Conservation (phyloP, 1,284 basidiomycete genomes). For the Amylostereum chailletii region DNA sequence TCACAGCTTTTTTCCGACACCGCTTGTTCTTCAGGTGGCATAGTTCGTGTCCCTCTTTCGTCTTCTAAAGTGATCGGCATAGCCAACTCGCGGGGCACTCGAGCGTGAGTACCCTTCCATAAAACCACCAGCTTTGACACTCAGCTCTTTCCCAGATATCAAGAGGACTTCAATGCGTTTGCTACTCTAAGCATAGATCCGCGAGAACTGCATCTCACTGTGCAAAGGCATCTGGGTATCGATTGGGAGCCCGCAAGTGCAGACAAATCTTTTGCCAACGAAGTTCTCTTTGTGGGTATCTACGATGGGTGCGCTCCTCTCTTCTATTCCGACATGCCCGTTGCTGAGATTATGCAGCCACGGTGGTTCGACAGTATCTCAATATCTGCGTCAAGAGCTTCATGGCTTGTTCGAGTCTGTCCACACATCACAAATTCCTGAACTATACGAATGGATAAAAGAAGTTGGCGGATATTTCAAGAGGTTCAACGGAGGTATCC, state of each 20-base stretch:
- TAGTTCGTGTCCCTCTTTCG: slow-evolving; percentile 30
- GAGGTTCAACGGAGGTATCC: slow-evolving; percentile 73
- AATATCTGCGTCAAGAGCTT: slow-evolving; percentile 65
- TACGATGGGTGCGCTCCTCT: slow-evolving; percentile 66
- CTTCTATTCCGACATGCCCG: background rate
- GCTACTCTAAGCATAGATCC: slow-evolving; percentile 67
- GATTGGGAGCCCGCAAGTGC: slow-evolving; percentile 66
- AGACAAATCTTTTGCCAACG: slow-evolving; percentile 54
- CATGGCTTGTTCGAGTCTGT: slow-evolving; percentile 75
- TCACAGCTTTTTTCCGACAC: background rate
- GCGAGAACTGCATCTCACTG: slow-evolving; percentile 57
- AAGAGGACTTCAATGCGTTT: slow-evolving; percentile 80
- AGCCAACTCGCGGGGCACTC: slow-evolving; percentile 66
- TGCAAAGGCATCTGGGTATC: slow-evolving; percentile 52
- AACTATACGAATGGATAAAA: slow-evolving; percentile 70
- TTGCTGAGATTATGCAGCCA: slow-evolving; percentile 14
- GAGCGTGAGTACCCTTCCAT: slow-evolving; percentile 39
- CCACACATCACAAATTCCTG: slow-evolving; percentile 57
- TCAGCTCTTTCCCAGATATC: slow-evolving; percentile 34
- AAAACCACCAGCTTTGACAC: background rate
- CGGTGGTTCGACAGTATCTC: slow-evolving; percentile 27
- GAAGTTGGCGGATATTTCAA: slow-evolving; percentile 83
- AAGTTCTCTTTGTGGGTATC: slow-evolving; percentile 80
- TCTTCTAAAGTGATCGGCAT: slow-evolving; percentile 63
- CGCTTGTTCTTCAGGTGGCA: slow-evolving; percentile 21